These are phyloP conservation scores for Hypoxylon sp. DNA, from an alignment of 2,329 filamentous ascomycete species.

Conservation along the genomic window DNA sequence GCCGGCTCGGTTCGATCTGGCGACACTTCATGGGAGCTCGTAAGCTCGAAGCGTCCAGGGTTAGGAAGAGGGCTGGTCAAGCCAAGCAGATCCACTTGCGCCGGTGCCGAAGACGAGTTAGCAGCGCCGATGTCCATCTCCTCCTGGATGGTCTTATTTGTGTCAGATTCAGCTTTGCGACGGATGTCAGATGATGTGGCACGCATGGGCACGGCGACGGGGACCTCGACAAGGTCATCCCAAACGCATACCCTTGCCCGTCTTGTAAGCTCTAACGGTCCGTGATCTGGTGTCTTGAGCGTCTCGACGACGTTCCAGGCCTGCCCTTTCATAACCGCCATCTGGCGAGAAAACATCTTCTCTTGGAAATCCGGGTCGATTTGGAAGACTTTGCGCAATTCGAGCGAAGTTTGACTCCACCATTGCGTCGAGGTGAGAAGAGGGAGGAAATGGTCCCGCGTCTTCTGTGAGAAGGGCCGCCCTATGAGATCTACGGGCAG, in stretches of 20 bases:
- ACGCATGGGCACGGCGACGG: conserved; percentile 89
- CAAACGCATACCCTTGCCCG: conserved; percentile 93
- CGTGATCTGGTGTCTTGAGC: conserved; percentile 89
- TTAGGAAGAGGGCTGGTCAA: conserved; percentile 73
- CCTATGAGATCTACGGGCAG: conserved; percentile 95
- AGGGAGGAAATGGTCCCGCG: conserved; percentile 93
- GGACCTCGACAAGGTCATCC: conserved; percentile 97
- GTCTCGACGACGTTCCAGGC: conserved; percentile 99
- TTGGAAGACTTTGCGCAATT: conserved; percentile 85
- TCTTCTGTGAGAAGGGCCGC: conserved; percentile 93
- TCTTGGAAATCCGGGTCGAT: conserved; percentile 97
- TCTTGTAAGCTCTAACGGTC: conserved; percentile 90
- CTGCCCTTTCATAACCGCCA: conserved; percentile 98
- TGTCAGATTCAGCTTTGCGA: conserved; percentile 64
- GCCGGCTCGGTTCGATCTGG: conserved; percentile 47
- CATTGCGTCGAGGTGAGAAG: conserved; percentile 92
- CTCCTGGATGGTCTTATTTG: conserved; percentile 69
- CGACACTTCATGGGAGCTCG: conserved; percentile 54
- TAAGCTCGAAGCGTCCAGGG: conserved; percentile 77
- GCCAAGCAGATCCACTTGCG: conserved; percentile 73
- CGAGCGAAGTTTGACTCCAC: conserved; percentile 95
- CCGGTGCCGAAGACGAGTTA: conserved; percentile 60
- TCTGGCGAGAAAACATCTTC: conserved; percentile 98
- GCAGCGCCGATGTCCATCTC: conserved; percentile 90
- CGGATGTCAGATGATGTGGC: conserved; percentile 85